Percentiles rank a stretch among this genome's conserved stretches.
Evolutionary conservation across 306 rosid genomes (phyloP).

Genomic region (Geum urbanum): DNA sequence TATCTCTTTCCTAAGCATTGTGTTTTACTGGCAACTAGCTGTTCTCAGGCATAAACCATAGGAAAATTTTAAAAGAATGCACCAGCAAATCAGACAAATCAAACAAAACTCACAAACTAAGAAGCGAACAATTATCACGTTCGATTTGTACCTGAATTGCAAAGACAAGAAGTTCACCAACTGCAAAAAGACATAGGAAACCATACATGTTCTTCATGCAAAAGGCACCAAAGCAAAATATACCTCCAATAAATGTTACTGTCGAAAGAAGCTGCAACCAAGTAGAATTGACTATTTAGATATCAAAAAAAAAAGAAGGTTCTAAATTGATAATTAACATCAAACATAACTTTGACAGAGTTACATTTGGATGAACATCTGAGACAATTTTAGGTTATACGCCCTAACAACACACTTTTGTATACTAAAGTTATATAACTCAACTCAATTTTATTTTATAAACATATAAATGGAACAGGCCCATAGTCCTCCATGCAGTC

Average conservation of each 20-base stretch:
- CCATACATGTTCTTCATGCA: constrained; percentile 66
- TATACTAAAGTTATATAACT: too few relatives aligned
- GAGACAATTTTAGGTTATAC: not conserved
- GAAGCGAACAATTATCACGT: too few relatives aligned
- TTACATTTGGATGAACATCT: not conserved
- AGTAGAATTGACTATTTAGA: not conserved
- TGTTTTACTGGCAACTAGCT: too few relatives aligned
- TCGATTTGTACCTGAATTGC: constrained; percentile 61
- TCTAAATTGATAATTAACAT: not conserved
- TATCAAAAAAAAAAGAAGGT: not conserved
- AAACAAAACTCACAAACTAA: too few relatives aligned
- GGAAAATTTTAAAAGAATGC: too few relatives aligned
- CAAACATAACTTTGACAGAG: too few relatives aligned
- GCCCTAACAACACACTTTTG: too few relatives aligned
- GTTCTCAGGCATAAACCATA: too few relatives aligned
- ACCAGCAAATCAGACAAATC: too few relatives aligned
- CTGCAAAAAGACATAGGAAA: constrained; percentile 59
- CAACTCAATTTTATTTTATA: too few relatives aligned
- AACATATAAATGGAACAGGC: too few relatives aligned
- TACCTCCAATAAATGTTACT: constrained; percentile 59
- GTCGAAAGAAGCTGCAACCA: constrained; percentile 65
- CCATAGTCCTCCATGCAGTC: too few relatives aligned
- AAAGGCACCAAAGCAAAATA: constrained; percentile 59
- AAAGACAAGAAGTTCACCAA: constrained; percentile 75
- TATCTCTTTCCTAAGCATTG: not conserved